Percentiles rank a stretch among this genome's conserved stretches.
These are phyloP conservation scores for Blastomyces silverae DNA, from an alignment of 2,329 filamentous ascomycete genomes.

Conservation along the genomic window DNA sequence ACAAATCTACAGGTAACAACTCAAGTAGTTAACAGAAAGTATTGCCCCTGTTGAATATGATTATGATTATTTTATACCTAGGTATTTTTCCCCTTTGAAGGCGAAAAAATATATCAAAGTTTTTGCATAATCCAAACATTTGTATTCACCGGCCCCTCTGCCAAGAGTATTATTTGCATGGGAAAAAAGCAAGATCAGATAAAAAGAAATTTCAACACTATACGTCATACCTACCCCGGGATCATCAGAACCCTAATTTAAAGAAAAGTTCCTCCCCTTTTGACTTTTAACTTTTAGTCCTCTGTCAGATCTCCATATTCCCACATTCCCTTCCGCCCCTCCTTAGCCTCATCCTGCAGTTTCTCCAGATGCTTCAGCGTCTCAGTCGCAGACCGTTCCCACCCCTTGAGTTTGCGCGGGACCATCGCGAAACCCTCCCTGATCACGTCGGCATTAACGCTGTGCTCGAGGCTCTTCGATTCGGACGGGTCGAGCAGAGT, in stretches of 20 bases:
- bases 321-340: conserved; percentile 80
- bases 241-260: not conserved
- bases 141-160: too few species aligned
- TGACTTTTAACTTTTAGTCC: conserved; percentile 49
- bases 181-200: too few species aligned
- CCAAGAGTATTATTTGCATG: too few species aligned
- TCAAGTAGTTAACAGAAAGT: too few species aligned
- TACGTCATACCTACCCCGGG: not conserved
- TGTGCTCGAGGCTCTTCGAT: conserved; percentile 60
- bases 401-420: conserved; percentile 80
- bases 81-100: too few species aligned
- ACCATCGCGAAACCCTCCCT: conserved; percentile 83
- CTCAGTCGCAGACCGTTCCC: conserved; percentile 71
- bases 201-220: too few species aligned
- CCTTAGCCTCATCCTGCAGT: conserved; percentile 72
- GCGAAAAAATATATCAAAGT: too few species aligned
- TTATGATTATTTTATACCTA: too few species aligned
- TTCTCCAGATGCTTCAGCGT: conserved; percentile 66
- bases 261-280: not conserved
- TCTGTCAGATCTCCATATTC: conserved; percentile 97
- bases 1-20: too few species aligned
- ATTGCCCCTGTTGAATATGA: too few species aligned
- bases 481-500: conserved; percentile 76
- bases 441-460: conserved; percentile 83
- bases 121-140: too few species aligned